Percentiles rank a stretch among this genome's conserved stretches.
phyloP scores from a whole-genome alignment of 2,329 filamentous ascomycete genomes.

The Paraphoma sp. region DNA sequence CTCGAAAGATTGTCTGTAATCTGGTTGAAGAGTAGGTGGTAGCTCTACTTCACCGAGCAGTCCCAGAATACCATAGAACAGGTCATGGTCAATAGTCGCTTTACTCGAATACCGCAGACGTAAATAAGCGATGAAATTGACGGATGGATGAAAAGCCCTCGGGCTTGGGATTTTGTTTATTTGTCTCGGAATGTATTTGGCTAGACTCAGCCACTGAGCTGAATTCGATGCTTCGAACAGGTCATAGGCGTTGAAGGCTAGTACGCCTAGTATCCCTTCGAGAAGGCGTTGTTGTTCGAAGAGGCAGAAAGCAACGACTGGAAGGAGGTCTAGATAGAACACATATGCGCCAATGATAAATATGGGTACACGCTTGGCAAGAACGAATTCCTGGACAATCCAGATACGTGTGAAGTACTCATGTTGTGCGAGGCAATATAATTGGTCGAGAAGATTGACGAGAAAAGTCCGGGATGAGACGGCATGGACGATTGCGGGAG shows the following conservation, averaged over 20 bases:
- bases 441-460: neutral
- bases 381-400: neutral
- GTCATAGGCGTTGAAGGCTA: neutral
- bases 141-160: neutral
- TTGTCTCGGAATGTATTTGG: neutral
- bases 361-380: neutral
- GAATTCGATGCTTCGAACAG: neutral
- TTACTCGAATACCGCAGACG: neutral
- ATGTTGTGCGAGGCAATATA: neutral
- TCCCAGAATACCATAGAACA: neutral
- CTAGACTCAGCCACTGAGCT: neutral
- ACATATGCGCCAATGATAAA: neutral
- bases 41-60: neutral
- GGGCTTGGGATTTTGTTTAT: neutral
- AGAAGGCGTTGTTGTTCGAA: neutral
- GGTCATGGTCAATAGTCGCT: neutral
- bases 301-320: neutral
- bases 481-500: neutral
- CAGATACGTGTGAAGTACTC: neutral
- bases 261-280: neutral
- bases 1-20: neutral
- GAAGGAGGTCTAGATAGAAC: neutral
- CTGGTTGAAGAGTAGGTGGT: neutral
- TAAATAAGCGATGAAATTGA: neutral
- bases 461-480: neutral